Base-by-base conservation (phyloP, 2,329 filamentous ascomycete species). In the Clonostachys rosea region DNA sequence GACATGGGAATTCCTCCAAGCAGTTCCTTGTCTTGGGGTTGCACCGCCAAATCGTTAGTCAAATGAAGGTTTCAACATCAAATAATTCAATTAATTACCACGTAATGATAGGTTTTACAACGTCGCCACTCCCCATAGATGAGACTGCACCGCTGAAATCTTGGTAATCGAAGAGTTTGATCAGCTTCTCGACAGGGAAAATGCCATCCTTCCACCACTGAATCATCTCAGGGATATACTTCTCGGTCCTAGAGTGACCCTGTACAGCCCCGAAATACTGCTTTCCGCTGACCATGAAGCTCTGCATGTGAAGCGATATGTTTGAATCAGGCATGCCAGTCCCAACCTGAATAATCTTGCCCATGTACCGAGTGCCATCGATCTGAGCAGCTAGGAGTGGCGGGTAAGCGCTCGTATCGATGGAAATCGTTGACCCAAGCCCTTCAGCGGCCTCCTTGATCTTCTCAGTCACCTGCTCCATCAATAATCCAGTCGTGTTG, bases 271-370 rank as follows among this genome's bases (percentile, higher is more conserved):
- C 74, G 5, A 74, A 69, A 39, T 72, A 74, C 35, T 67, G 65
- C 50, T 74, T 76, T 0, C 73, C 75, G 12, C 59, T 59, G 10
- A 64, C 61, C 68, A 79, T 71, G 48, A 76, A 71, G 13, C 61
- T 58, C 16, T 70, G 68, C 39, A 73, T 63, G 8, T 68, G 64
- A 5, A 79, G 50, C 5, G 59, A 59, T 17, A 78, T 48, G n/a
- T 64, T 63, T 6, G 66, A 61, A 3, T 70, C 67, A 3, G 69
- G 64, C 39, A 69, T 67, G 6, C 74, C 66, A 0, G 69, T 69
- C 1, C 76, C 76, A 16, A 79, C 70, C 52, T 77, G 71, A 6
- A 78, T 65, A 24, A 77, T 64, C 50, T 71, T 71, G 2, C 74
- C 76, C 48, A 66, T 66, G 33, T 68, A 67, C 12, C 69, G 59